phyloP scores from a whole-genome alignment of 495 filamentous ascomycete genomes.

The Penicillium paradoxum region DNA sequence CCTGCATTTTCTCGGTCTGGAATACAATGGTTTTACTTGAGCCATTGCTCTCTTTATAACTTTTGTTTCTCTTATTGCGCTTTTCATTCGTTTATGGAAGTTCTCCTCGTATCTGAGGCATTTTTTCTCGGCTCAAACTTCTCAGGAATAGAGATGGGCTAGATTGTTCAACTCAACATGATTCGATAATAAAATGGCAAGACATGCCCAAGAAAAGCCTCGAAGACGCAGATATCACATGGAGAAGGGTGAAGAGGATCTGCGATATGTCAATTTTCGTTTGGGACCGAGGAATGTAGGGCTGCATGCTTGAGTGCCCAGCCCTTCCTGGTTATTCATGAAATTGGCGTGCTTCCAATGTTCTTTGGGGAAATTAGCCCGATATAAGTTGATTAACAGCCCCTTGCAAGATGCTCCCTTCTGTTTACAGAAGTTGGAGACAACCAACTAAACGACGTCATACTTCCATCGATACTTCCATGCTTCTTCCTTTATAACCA shows the following conservation, averaged over 20 bases:
- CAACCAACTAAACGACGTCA: not conserved
- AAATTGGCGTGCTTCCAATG: not conserved
- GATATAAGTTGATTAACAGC: too few species aligned
- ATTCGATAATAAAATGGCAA: too few species aligned
- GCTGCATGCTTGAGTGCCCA: not conserved
- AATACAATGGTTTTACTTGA: too few species aligned
- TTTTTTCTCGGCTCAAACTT: not conserved
- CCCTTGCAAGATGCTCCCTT: not conserved
- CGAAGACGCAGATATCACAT: not conserved
- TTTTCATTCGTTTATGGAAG: too few species aligned
- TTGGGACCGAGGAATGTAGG: not conserved
- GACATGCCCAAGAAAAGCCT: too few species aligned
- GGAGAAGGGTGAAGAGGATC: not conserved
- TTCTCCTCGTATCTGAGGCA: too few species aligned
- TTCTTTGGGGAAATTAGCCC: not conserved
- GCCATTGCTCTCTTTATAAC: too few species aligned
- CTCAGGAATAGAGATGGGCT: not conserved
- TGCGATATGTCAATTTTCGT: not conserved
- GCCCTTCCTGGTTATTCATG: not conserved
- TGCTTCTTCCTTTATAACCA: not conserved
- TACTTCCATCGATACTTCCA: not conserved
- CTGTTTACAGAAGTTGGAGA: not conserved
- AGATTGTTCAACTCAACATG: not conserved
- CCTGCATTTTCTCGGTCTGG: too few species aligned
- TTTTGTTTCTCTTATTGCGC: too few species aligned